phyloP scores from a whole-genome alignment of 2,329 filamentous ascomycete genomes.

The Bimuria novae-zelandiae region DNA sequence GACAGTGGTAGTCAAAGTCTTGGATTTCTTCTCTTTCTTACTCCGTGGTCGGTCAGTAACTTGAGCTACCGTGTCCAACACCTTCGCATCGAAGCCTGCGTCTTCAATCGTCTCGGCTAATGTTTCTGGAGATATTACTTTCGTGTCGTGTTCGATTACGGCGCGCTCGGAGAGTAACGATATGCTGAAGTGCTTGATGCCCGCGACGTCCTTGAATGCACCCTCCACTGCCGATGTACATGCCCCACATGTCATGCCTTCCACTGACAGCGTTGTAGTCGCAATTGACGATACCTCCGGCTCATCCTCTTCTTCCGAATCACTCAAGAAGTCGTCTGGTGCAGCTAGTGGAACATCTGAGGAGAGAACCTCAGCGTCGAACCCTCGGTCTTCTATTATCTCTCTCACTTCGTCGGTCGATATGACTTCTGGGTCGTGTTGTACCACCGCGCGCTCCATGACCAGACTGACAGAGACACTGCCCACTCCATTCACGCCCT shows the following conservation, averaged over 20 bases:
- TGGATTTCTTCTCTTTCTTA: slow-evolving; percentile 49
- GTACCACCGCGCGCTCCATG: slow-evolving; percentile 93
- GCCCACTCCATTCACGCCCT: slow-evolving; percentile 77
- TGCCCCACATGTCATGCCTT: slow-evolving; percentile 90
- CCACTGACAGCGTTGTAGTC: slow-evolving; percentile 75
- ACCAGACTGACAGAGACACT: slow-evolving; percentile 90
- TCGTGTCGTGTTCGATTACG: slow-evolving; percentile 79
- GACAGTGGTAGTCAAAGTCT: slow-evolving; percentile 74
- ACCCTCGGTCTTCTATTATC: slow-evolving; percentile 88
- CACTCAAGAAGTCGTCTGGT: slow-evolving; percentile 42
- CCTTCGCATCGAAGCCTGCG: slow-evolving; percentile 77
- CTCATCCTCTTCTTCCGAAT: slow-evolving; percentile 43
- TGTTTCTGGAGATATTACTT: slow-evolving; percentile 56
- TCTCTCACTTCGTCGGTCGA: slow-evolving; percentile 77
- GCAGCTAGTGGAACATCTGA: slow-evolving; percentile 70
- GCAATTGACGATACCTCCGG: slow-evolving; percentile 46
- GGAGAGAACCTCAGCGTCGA: slow-evolving; percentile 86
- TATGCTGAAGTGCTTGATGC: slow-evolving; percentile 77
- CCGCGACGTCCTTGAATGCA: slow-evolving; percentile 74
- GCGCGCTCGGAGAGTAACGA: slow-evolving; percentile 83
- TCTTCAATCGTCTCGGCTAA: slow-evolving; percentile 65
- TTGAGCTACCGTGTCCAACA: slow-evolving; percentile 71
- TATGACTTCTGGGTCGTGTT: slow-evolving; percentile 79
- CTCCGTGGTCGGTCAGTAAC: slow-evolving; percentile 37
- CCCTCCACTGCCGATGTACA: slow-evolving; percentile 86